Evolutionary conservation across 192 early-diverging fungal genomes (phyloP), one percentile per base, ranked within the genome.

Genomic region (Backusella parvicylindrica): DNA sequence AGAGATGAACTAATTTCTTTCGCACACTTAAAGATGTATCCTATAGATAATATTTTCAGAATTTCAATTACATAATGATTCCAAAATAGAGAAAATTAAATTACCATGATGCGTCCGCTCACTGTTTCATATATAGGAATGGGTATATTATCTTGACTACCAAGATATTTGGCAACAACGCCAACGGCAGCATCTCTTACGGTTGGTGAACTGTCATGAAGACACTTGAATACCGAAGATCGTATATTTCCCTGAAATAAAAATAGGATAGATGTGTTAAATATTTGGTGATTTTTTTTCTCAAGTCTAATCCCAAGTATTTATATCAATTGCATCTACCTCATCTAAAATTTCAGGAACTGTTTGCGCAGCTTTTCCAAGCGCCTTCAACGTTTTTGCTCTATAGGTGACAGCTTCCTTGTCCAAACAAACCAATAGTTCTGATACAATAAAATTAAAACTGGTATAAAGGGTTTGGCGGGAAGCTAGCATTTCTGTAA

Each of bases 111-210:
- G 31, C 96, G 83, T 9, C 90, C 92, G 67, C 91, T 92, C 47
- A 97, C 85, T 43, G 94, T 82, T 35, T 90, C 87, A 73, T 95
- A 97, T 76, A 97, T 95, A 68, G 94, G 86, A 30, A 75, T 78
- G 1, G 91, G 86, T 21, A 97, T 85, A 63, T 81, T 85, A 9
- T 84, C 81, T 36, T 91, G 88, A 67, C 87, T 84, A 6, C 90
- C 85, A 60, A 96, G 79, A 73, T 95, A 94, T 68, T 91, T 92
- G 21, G 93, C 93, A 36, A 97, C 86, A 32, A 98, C 77, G 64
- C 97, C 93, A n/a, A 96, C 90, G 6, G 96, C 93, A 11, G 93
- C 94, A 84, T 97, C 97, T 36, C 97, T 89, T 18, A 98, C 97
- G 11, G 88, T 86, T 21, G 95, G 88, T 23, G 94, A 95, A 60